Evolutionary conservation across 2,329 filamentous ascomycete genomes (phyloP).

Genomic region (Thielaviopsis populi): DNA sequence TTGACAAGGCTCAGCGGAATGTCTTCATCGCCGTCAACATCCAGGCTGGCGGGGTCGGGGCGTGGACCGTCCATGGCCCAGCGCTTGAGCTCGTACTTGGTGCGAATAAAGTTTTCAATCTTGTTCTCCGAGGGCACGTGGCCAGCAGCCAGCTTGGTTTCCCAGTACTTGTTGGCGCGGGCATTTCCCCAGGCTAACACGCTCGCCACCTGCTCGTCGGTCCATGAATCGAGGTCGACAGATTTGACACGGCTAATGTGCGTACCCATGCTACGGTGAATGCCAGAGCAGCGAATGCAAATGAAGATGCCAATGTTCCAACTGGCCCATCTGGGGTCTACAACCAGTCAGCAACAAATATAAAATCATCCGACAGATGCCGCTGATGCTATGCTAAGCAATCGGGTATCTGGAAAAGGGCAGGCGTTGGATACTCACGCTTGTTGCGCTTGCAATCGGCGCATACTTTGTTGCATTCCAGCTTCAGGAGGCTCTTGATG

Average conservation of each 20-base stretch:
- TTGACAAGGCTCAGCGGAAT: constrained; percentile 48
- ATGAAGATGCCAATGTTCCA: constrained; percentile 97
- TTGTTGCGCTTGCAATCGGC: constrained; percentile 99
- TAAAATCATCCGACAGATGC: background rate
- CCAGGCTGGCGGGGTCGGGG: constrained; percentile 79
- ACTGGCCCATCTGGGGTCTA: constrained; percentile 95
- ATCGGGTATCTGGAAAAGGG: background rate
- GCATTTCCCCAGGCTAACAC: constrained; percentile 92
- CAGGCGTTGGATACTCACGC: constrained; percentile 40
- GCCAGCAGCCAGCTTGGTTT: constrained; percentile 77
- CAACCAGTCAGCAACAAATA: constrained; percentile 12
- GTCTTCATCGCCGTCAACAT: constrained; percentile 67
- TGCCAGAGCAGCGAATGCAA: constrained; percentile 96
- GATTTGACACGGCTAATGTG: constrained; percentile 98
- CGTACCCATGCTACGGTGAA: constrained; percentile 96
- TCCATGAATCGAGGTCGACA: constrained; percentile 96
- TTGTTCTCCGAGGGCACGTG: constrained; percentile 93
- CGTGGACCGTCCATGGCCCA: constrained; percentile 98
- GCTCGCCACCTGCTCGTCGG: constrained; percentile 90
- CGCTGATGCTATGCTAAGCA: constrained; percentile 13
- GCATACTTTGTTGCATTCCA: constrained; percentile 92
- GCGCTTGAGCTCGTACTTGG: constrained; percentile 96
- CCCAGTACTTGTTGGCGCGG: constrained; percentile 97
- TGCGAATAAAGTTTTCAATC: constrained; percentile 99
- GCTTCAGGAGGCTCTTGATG: constrained; percentile 86